These are phyloP conservation scores for Lecanicillium sp. DNA, from an alignment of 2,329 filamentous ascomycete genomes.

Conservation along the genomic window DNA sequence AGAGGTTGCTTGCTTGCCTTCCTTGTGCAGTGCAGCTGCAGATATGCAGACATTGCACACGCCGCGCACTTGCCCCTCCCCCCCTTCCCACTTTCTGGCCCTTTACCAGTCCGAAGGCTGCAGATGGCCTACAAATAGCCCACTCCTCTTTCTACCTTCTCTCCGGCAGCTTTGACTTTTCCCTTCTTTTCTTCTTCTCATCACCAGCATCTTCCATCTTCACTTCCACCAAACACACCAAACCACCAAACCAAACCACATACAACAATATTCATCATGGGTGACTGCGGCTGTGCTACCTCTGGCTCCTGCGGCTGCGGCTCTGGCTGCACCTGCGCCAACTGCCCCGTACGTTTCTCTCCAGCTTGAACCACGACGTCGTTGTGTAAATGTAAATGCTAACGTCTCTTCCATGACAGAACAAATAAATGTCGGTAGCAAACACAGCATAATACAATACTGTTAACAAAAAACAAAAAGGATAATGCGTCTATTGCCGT, in stretches of 20 bases:
- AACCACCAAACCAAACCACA: conserved; percentile 13
- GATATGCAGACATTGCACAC: no score
- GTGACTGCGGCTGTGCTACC: conserved; percentile 36
- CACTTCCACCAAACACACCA: conserved; percentile 8
- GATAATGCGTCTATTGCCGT: no score
- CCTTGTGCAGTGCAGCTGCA: not conserved
- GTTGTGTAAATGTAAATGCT: not conserved
- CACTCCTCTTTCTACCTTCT: not conserved
- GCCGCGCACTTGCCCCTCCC: not conserved
- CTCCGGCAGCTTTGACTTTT: not conserved
- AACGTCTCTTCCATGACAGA: conserved; percentile 1
- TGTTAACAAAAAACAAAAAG: conserved; percentile 2
- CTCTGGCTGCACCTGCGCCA: conserved; percentile 34
- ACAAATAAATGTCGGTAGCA: conserved; percentile 17
- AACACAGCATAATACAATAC: conserved; percentile 25
- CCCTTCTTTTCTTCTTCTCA: not conserved
- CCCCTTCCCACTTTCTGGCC: no score
- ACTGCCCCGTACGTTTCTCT: conserved; percentile 35
- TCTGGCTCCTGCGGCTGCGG: conserved; percentile 38
- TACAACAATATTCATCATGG: conserved; percentile 25
- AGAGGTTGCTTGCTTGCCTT: no score
- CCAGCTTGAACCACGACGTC: not conserved
- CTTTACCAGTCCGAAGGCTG: no score
- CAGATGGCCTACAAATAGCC: not conserved
- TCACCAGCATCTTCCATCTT: conserved; percentile 6